A percentile compares a stretch with the other conserved stretches of the same genome.
Conservation (phyloP, 202 grass and related monocot species). For the Digitaria exilis region DNA sequence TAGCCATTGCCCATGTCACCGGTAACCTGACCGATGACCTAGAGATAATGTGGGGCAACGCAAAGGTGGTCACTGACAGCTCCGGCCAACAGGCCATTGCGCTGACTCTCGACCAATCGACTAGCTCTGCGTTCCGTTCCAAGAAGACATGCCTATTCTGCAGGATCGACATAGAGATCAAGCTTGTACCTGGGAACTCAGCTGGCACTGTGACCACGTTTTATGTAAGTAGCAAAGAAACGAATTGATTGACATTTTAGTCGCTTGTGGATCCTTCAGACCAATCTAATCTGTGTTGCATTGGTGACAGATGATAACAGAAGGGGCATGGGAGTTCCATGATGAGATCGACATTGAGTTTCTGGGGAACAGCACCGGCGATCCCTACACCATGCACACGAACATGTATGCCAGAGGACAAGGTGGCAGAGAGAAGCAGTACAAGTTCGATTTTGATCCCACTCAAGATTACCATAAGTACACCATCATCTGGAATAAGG, state of each 20-base stretch:
- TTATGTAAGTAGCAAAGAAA: constrained; percentile 47
- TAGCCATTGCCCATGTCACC: constrained; percentile 8
- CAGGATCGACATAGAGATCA: constrained; percentile 53
- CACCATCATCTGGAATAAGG: constrained; percentile 62
- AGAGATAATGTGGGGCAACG: constrained; percentile 34
- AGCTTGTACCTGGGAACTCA: constrained; percentile 46
- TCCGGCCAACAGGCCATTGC: constrained; percentile 29
- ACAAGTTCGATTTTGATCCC: constrained; percentile 67
- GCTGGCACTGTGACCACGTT: constrained; percentile 54
- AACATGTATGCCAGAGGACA: constrained; percentile 63
- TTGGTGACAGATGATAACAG: constrained; percentile 46
- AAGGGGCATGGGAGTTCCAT: constrained; percentile 47
- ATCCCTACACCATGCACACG: constrained; percentile 73
- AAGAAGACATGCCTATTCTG: constrained; percentile 39
- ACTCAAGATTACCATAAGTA: constrained; percentile 66
- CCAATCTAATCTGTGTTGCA: constrained; percentile 26
- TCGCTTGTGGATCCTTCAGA: neutral
- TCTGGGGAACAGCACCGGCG: constrained; percentile 56
- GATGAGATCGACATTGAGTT: constrained; percentile 80
- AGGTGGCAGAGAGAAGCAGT: constrained; percentile 69
- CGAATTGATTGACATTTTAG: neutral
- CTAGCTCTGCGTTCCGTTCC: constrained; percentile 29
- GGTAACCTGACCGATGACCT: constrained; percentile 12
- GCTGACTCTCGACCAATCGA: constrained; percentile 30
- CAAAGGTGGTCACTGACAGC: constrained; percentile 19